phyloP scores from a whole-genome alignment of 345 rosid species.

The Syzygium aqueum region DNA sequence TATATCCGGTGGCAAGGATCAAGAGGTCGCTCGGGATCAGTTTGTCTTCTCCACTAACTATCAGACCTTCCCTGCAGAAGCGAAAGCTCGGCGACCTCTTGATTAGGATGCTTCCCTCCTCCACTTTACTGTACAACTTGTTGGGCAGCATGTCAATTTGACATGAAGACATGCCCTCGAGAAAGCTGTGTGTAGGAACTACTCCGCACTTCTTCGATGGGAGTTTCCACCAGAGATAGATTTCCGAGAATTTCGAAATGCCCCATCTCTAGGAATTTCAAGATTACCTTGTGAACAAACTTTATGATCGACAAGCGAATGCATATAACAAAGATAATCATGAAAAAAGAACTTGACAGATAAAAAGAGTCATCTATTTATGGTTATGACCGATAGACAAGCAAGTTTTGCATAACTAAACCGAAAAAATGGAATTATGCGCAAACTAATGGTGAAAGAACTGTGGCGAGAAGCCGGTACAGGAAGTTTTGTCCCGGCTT shows the following conservation, averaged over 20 bases:
- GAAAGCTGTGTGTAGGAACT: constrained; percentile 17
- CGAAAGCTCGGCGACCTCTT: constrained; percentile 8
- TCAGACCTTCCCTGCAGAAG: constrained; percentile 11
- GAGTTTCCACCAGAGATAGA: constrained; percentile 7
- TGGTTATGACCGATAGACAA: neutral
- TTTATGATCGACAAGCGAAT: no score
- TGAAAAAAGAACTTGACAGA: neutral
- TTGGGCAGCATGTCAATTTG: constrained; percentile 8
- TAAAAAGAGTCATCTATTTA: neutral
- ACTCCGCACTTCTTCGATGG: constrained; percentile 7
- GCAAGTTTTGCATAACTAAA: neutral
- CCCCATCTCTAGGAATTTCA: constrained; percentile 13
- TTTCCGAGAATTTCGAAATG: constrained; percentile 11
- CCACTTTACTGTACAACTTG: constrained; percentile 10
- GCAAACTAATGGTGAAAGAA: constrained; percentile 25
- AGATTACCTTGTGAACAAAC: neutral
- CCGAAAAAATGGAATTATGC: neutral
- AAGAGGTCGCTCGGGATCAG: constrained; percentile 8
- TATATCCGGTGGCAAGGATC: constrained; percentile 20
- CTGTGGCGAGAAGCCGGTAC: constrained; percentile 7
- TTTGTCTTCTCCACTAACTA: constrained; percentile 1
- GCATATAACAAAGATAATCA: no score
- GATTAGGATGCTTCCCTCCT: constrained; percentile 16
- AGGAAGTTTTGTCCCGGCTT: constrained; percentile 25
- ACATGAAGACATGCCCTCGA: constrained; percentile 4